Base-by-base conservation (phyloP, 1,284 basidiomycete genomes). In the Ceratobasidium sp. region DNA sequence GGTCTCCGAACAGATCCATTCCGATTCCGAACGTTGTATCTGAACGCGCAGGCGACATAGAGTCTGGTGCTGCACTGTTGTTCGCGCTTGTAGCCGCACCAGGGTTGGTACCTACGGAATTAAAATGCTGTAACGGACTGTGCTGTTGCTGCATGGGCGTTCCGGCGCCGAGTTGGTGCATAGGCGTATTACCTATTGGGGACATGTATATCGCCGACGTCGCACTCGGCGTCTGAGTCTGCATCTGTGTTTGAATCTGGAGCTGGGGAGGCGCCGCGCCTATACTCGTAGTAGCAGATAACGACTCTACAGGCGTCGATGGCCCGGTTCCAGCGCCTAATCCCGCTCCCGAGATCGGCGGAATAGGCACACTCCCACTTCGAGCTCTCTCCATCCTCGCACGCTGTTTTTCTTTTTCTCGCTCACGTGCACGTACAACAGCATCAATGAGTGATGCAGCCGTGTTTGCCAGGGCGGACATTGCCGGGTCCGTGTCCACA, bases 331-430 rank as follows among this genome's bases (percentile, higher is more conserved):
- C 36, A 41, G 36, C 36, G 11, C 36, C 36, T 11, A 41, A 11
- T 11, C 36, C 36, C 36, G 11, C 36, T 5, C 36, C 36, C 45
- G 56, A 57, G 22, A 62, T 45, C n/a, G 27, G n/a, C 0, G 53
- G 65, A 47, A 69, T 57, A 0, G 66, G 53, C 11, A 53, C 56
- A 14, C 69, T 72, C 24, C 69, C 69, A 15, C 69, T 72, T 33
- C 69, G 56, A 2, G 69, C 69, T 48, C 69, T 24, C 33, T 72
- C 69, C n/a, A 72, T 36, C 57, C 69, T 72, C 9, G 69, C 69
- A 44, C 69, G 69, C 15, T 72, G 56, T 27, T 72, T 72, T 72
- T 72, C 69, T 44, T 72, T 72, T 53, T 72, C 69, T 33, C 60
- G 59, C 60, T 72, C 69, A 11, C 69, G 56, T 24, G 57, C 57